These are phyloP conservation scores for Cladophialophora exuberans DNA, from an alignment of 2,329 filamentous ascomycete species.

Conservation along the genomic window DNA sequence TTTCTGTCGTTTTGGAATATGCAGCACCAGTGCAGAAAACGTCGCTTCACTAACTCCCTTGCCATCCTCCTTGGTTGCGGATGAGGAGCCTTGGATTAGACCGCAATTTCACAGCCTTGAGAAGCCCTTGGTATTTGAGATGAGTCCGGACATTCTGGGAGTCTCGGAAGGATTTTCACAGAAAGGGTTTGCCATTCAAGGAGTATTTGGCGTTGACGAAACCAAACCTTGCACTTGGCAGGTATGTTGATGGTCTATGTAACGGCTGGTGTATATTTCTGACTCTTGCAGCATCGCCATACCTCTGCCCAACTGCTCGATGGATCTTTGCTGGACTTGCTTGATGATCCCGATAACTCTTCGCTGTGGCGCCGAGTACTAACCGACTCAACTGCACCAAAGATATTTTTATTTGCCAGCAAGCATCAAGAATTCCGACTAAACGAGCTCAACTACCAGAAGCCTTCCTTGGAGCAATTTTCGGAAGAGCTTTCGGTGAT, in stretches of 20 bases:
- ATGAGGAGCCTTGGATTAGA: slow-evolving; percentile 9
- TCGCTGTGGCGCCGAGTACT: neutral
- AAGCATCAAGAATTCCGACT: slow-evolving; percentile 15
- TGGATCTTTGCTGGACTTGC: slow-evolving; percentile 1
- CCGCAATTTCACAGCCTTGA: neutral
- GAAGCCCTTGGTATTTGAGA: slow-evolving; percentile 15
- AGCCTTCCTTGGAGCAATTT: slow-evolving; percentile 15
- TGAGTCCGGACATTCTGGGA: slow-evolving; percentile 18
- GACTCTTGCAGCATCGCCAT: slow-evolving; percentile 11
- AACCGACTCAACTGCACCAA: slow-evolving; percentile 3
- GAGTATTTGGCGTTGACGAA: slow-evolving; percentile 22
- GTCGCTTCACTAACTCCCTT: slow-evolving; percentile 19
- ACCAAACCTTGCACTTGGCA: slow-evolving; percentile 20
- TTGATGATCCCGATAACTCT: slow-evolving; percentile 4
- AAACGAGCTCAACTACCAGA: neutral
- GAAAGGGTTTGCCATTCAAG: slow-evolving; percentile 13
- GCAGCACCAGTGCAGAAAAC: neutral
- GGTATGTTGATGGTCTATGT: neutral
- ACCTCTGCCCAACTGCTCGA: slow-evolving; percentile 11
- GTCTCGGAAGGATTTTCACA: slow-evolving; percentile 25
- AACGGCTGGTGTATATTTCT: neutral
- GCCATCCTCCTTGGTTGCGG: slow-evolving; percentile 8
- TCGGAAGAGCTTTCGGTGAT: slow-evolving; percentile 10
- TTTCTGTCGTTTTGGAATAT: slow-evolving; percentile 27
- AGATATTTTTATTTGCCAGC: slow-evolving; percentile 20